phyloP scores from a whole-genome alignment of 768 basidiomycete species.

The Phanerochaete sordida region DNA sequence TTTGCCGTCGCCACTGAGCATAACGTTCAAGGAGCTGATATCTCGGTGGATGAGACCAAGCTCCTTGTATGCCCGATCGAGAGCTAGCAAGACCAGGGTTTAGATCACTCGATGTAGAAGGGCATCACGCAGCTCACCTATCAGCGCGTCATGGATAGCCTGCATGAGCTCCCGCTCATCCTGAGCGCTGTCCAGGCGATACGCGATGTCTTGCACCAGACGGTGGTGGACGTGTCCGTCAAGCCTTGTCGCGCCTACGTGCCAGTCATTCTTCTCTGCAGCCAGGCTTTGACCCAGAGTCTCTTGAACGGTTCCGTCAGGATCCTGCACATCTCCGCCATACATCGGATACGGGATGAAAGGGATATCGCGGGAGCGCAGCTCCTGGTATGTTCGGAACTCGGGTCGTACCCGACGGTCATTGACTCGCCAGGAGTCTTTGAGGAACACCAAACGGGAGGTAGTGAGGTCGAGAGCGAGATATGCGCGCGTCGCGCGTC shows the following conservation, averaged over 20 bases:
- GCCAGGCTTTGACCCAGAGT: too few relatives aligned
- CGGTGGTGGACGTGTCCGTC: constrained; percentile 1
- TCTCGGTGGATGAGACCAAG: constrained; percentile 6
- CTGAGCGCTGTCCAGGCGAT: not conserved
- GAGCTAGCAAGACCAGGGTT: not conserved
- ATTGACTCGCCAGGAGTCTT: constrained; percentile 5
- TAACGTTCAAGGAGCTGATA: constrained; percentile 5
- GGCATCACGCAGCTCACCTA: not conserved
- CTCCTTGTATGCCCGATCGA: not conserved
- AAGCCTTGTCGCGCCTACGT: not conserved
- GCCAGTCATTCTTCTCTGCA: not conserved
- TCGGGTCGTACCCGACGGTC: not conserved
- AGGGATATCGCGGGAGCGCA: not conserved
- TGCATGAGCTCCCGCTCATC: not conserved
- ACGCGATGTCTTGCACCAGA: not conserved
- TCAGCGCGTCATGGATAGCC: constrained; percentile 6
- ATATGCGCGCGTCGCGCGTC: not conserved
- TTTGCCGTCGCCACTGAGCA: not conserved
- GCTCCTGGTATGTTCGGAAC: not conserved
- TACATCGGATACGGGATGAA: not conserved
- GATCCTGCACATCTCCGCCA: not conserved
- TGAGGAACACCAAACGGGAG: not conserved
- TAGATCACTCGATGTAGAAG: not conserved
- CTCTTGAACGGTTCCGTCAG: too few relatives aligned
- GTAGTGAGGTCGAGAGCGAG: not conserved